These are phyloP conservation scores for Piloderma croceum DNA, from an alignment of 768 basidiomycete species.

Conservation along the genomic window DNA sequence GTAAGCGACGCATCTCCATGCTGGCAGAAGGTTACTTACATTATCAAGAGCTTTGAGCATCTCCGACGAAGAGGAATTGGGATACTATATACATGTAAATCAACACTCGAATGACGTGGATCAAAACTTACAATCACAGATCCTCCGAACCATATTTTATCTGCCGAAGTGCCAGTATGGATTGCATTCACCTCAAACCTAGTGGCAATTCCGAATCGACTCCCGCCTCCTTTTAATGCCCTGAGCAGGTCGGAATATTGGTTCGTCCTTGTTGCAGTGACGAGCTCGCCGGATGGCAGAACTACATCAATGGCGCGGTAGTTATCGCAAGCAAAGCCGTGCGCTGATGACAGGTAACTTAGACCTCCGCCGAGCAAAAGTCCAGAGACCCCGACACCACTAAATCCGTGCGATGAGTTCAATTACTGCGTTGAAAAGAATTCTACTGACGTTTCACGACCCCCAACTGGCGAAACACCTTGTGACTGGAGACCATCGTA, in stretches of 20 bases:
- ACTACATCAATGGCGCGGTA: slow-evolving; percentile 38
- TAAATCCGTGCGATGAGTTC: neutral
- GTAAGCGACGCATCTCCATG: too few species aligned
- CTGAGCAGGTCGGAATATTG: slow-evolving; percentile 38
- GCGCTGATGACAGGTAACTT: slow-evolving; percentile 33
- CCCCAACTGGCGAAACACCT: slow-evolving; percentile 41
- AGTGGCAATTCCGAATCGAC: slow-evolving; percentile 42
- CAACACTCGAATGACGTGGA: neutral
- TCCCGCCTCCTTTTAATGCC: slow-evolving; percentile 41
- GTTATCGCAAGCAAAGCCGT: slow-evolving; percentile 37
- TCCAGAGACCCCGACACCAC: slow-evolving; percentile 36
- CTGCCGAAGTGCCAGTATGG: slow-evolving; percentile 33
- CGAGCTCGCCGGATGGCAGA: slow-evolving; percentile 33
- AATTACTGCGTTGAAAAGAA: slow-evolving; percentile 1
- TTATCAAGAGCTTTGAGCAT: slow-evolving; percentile 33
- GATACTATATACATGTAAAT: slow-evolving; percentile 21
- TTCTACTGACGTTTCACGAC: slow-evolving; percentile 28
- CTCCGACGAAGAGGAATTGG: slow-evolving; percentile 33
- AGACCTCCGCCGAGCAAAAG: slow-evolving; percentile 37
- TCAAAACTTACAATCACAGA: slow-evolving; percentile 26
- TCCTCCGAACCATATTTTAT: slow-evolving; percentile 37
- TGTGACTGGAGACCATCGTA: slow-evolving; percentile 28
- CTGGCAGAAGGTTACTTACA: slow-evolving; percentile 29
- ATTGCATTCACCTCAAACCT: slow-evolving; percentile 36
- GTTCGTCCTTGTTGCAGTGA: slow-evolving; percentile 38